phyloP scores from a whole-genome alignment of 2,329 filamentous ascomycete species.

The Sporothrix pallida region DNA sequence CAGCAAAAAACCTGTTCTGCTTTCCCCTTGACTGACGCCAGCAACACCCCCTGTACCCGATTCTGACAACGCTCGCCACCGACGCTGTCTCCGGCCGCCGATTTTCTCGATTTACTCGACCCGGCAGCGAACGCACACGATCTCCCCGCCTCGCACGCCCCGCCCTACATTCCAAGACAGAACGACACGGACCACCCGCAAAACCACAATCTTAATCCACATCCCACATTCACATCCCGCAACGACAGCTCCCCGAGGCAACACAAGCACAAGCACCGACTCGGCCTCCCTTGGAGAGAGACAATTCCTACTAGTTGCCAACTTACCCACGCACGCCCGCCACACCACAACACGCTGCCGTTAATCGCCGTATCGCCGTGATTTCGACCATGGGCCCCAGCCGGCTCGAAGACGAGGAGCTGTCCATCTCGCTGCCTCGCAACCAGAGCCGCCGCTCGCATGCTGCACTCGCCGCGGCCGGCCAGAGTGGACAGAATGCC shows the following conservation, averaged over 20 bases:
- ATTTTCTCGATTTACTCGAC: neutral
- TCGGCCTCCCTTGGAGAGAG: no score
- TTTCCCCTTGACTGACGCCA: neutral
- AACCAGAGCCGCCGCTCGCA: constrained; percentile 63
- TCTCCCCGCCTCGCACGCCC: constrained; percentile 14
- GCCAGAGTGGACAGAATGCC: constrained; percentile 34
- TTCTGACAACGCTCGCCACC: neutral
- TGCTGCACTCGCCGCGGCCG: constrained; percentile 34
- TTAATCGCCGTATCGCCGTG: neutral
- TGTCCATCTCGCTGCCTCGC: constrained; percentile 75
- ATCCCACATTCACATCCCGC: neutral
- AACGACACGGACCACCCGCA: constrained; percentile 18
- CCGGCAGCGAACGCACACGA: constrained; percentile 8
- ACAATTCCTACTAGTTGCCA: no score
- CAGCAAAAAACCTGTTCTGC: constrained; percentile 2
- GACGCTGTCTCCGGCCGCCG: neutral
- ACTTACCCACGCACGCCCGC: no score
- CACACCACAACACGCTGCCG: neutral
- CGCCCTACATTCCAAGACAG: constrained; percentile 12
- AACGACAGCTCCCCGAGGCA: constrained; percentile 2
- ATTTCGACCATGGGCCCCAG: constrained; percentile 54
- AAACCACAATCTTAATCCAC: constrained; percentile 7
- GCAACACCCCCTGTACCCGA: neutral
- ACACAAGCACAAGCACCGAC: constrained; percentile 16
- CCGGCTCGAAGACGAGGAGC: constrained; percentile 79